Evolutionary conservation across 1,139 yeast species (phyloP).

Genomic region (Pneumocystis jirovecii): DNA sequence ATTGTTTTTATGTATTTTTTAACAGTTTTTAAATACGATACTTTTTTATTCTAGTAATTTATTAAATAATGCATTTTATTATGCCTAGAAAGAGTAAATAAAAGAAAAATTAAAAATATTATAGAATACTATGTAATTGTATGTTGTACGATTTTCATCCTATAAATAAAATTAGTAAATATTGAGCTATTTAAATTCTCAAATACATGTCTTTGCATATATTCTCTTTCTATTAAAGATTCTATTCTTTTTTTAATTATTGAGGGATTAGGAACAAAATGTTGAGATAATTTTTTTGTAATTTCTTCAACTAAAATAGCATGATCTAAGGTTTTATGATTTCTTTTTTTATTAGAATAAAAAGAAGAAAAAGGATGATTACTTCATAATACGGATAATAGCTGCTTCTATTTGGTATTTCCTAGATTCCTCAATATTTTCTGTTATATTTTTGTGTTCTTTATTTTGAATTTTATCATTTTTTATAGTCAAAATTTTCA

Average conservation of each 20-base stretch:
- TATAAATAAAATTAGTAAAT: constrained; percentile 33
- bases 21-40: not conserved
- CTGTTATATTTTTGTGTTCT: constrained; percentile 31
- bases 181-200: constrained; percentile 42
- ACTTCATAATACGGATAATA: constrained; percentile 71
- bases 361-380: constrained; percentile 9
- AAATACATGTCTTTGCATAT: constrained; percentile 54
- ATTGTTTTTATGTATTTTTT: not conserved
- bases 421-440: constrained; percentile 33
- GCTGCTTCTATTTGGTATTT: constrained; percentile 70
- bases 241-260: constrained; percentile 69
- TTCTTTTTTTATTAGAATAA: constrained; percentile 15
- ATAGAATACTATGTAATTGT: not conserved
- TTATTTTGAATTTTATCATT: constrained; percentile 29
- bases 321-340: constrained; percentile 47
- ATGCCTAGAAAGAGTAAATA: not conserved
- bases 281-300: constrained; percentile 41
- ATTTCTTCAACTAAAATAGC: constrained; percentile 54
- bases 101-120: not conserved
- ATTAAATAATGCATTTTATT: not conserved
- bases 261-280: constrained; percentile 57
- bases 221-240: constrained; percentile 68
- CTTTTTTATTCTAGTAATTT: not conserved
- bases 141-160: not conserved
- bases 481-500: constrained; percentile 65